Base-by-base conservation (phyloP, 2,329 filamentous ascomycete species). In the Diplodia scrobiculata region DNA sequence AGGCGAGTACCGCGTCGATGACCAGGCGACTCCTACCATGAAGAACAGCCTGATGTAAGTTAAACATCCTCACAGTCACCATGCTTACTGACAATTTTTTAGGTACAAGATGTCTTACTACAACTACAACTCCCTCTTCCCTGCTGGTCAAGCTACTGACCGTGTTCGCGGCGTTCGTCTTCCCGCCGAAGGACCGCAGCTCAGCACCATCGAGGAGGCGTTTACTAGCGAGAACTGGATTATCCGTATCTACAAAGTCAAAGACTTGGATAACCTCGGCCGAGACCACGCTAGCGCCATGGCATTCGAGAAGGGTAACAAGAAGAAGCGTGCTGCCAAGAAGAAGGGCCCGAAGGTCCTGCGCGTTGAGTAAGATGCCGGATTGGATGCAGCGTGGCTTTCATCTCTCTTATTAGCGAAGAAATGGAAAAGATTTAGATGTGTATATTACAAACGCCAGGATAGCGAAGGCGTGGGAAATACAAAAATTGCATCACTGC, bases 101-200 rank as follows among this genome's bases (percentile, higher is more conserved):
- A 97, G 93, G 92, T 99, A 99, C 87, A 99, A 99, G 86, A 97
- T 99, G 93, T 97, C 92, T 25, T 99, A 99, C 86, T 91, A 99
- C 87, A 98, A 98, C 85, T 99, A 91, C 84, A 87, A 94, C 79
- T 82, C 85, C 54, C 87, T 99, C 69, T 99, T 98, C 86, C 94
- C 93, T 52, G 85, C 89, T 1, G 95, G 95, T 69, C 92, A 98
- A 80, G 93, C 91, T 41, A 83, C 88, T 72, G 95, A 99, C 77
- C 90, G 95, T 72, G 95, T 99, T 70, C 92, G 95, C 75, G 88
- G 89, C 70, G 85, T 86, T 45, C 87, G 86, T 68, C 82, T 98
- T 62, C 96, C 95, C n/a, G 87, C 91, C 13, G 85, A 92, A 71
- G 89, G 91, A 1, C 95, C 95, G 9, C 86, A 90, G 68, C 88